These are phyloP conservation scores for Psilocybe subaeruginosa DNA, from an alignment of 768 basidiomycete species.

Conservation along the genomic window DNA sequence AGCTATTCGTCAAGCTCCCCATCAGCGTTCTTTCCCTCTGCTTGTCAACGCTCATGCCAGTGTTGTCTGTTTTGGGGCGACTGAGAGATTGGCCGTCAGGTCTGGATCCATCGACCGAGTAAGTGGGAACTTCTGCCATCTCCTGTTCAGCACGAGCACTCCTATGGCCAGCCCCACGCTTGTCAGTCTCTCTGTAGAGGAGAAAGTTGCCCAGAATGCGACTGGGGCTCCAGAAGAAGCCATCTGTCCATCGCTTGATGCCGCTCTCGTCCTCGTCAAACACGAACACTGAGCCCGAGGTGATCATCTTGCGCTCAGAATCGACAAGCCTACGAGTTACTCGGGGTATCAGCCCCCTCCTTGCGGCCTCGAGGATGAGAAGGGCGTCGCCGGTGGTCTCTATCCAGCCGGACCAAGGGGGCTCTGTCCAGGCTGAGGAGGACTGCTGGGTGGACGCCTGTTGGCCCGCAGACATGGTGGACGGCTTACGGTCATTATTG, in stretches of 20 bases:
- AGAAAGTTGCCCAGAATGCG: conserved; percentile 94
- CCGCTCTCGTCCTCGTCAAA: conserved; percentile 98
- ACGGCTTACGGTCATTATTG: conserved; percentile 24
- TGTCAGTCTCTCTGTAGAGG: conserved; percentile 93
- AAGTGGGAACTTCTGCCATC: conserved; percentile 33
- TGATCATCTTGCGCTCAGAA: conserved; percentile 91
- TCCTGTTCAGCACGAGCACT: conserved; percentile 46
- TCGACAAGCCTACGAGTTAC: conserved; percentile 93
- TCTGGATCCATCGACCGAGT: conserved; percentile 31
- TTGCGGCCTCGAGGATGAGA: conserved; percentile 94
- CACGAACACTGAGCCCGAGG: conserved; percentile 92
- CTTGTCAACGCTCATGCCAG: conserved; percentile 59
- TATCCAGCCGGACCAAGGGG: conserved; percentile 94
- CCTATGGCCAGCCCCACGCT: conserved; percentile 69
- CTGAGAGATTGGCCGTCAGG: conserved; percentile 55
- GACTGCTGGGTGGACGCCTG: conserved; percentile 37
- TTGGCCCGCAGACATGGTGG: conserved; percentile 40
- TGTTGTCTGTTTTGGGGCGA: conserved; percentile 57
- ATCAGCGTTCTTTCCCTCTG: conserved; percentile 81
- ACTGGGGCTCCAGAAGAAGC: conserved; percentile 94
- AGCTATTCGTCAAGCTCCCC: conserved; percentile 90
- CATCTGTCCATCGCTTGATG: conserved; percentile 98
- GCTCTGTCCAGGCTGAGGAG: conserved; percentile 72
- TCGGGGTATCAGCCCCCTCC: conserved; percentile 86
- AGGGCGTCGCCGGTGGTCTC: conserved; percentile 94